These are phyloP conservation scores for Earliella scabrosa DNA, from an alignment of 1,284 basidiomycete species.

Conservation along the genomic window DNA sequence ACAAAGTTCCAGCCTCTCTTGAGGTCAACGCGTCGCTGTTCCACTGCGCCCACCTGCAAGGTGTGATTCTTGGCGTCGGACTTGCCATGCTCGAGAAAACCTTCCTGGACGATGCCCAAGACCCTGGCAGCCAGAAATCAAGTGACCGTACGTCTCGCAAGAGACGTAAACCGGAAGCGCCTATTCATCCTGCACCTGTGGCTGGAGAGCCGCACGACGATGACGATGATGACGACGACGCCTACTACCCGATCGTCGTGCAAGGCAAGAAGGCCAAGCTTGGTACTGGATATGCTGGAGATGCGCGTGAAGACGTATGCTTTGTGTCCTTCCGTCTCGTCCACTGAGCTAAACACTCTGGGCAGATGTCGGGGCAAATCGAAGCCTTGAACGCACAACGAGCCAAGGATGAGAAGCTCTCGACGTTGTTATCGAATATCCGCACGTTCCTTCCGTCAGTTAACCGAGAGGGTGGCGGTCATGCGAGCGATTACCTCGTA, in stretches of 20 bases:
- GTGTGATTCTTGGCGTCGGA: constrained; percentile 84
- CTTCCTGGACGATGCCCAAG: constrained; percentile 58
- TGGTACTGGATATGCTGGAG: constrained; percentile 86
- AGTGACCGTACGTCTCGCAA: constrained; percentile 29
- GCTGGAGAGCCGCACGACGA: constrained; percentile 41
- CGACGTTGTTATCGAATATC: constrained; percentile 67
- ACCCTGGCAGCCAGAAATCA: constrained; percentile 18
- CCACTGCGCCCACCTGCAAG: constrained; percentile 88
- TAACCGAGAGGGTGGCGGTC: constrained; percentile 70
- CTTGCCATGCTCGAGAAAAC: constrained; percentile 77
- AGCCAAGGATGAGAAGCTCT: constrained; percentile 72
- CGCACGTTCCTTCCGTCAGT: constrained; percentile 81
- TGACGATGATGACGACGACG: constrained; percentile 66
- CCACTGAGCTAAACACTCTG: constrained; percentile 10
- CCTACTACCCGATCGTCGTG: constrained; percentile 46
- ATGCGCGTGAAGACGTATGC: constrained; percentile 80
- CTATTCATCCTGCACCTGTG: constrained; percentile 22
- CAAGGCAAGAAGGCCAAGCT: constrained; percentile 69
- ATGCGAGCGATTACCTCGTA: constrained; percentile 85
- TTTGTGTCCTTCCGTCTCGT: not conserved
- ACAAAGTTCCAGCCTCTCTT: constrained; percentile 14
- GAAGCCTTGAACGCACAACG: constrained; percentile 76
- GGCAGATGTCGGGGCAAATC: constrained; percentile 75
- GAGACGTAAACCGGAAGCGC: constrained; percentile 37
- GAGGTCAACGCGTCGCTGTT: constrained; percentile 65